Percentiles rank a stretch among this genome's conserved stretches.
Conservation (phyloP, 2,329 filamentous ascomycete species). For the Microdochium paspali region DNA sequence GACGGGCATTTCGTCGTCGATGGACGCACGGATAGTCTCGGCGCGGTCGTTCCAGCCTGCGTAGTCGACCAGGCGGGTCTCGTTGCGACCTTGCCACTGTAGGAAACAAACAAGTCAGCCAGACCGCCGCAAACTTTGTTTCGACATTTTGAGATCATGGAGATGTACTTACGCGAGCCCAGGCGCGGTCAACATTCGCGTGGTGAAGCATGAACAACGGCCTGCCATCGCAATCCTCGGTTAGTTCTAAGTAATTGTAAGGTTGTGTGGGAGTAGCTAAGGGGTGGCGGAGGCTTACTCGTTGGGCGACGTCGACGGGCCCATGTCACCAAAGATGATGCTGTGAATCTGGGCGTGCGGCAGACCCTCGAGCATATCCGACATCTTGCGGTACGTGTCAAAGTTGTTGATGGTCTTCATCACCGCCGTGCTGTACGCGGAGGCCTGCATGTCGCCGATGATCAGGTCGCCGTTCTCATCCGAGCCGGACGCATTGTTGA, state of each 20-base stretch:
- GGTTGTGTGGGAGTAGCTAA: neutral
- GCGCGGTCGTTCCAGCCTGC: neutral
- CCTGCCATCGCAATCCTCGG: neutral
- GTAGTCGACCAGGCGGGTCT: neutral
- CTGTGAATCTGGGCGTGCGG: conserved; percentile 20
- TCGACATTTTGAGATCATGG: neutral
- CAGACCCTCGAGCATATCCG: conserved; percentile 25
- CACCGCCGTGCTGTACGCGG: conserved; percentile 19
- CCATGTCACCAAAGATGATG: conserved; percentile 27
- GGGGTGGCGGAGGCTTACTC: conserved; percentile 1
- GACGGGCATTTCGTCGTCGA: neutral
- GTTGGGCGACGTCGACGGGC: conserved; percentile 26
- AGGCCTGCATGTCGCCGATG: conserved; percentile 25
- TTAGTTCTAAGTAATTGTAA: neutral
- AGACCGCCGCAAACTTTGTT: conserved; percentile 5
- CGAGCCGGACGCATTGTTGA: conserved; percentile 11
- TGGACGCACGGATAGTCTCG: conserved; percentile 2
- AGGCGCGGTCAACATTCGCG: conserved; percentile 12
- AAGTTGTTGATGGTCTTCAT: conserved; percentile 21
- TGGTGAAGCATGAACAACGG: conserved; percentile 21
- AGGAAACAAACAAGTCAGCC: conserved; percentile 17
- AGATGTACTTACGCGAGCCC: neutral
- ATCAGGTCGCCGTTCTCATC: conserved; percentile 11
- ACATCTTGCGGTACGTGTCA: conserved; percentile 21
- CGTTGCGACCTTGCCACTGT: neutral